phyloP scores from a whole-genome alignment of 345 rosid species.

The Arabis hirsuta region DNA sequence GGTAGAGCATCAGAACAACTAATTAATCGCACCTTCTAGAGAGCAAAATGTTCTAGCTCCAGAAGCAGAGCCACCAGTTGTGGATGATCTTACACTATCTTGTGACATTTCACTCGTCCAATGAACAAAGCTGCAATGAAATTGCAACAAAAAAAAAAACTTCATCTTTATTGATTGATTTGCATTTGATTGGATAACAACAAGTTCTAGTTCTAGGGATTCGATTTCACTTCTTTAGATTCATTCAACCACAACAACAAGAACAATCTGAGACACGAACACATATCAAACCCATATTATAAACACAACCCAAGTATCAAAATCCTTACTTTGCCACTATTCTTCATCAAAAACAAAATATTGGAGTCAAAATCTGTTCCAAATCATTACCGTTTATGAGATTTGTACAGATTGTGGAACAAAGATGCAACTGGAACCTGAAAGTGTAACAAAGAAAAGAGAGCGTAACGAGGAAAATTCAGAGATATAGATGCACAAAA shows the following conservation, averaged over 20 bases:
- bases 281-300: slow-evolving; percentile 3
- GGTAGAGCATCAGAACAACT: slow-evolving; percentile 11
- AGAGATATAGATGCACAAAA: neutral
- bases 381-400: slow-evolving; percentile 62
- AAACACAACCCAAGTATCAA: slow-evolving; percentile 13
- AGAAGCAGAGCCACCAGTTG: slow-evolving; percentile 55
- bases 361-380: neutral
- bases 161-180: neutral
- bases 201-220: neutral
- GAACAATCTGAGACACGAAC: neutral
- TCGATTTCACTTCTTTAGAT: slow-evolving; percentile 16
- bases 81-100: slow-evolving; percentile 49
- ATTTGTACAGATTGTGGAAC: slow-evolving; percentile 36
- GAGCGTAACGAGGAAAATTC: too few relatives aligned
- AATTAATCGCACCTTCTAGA: slow-evolving; percentile 56
- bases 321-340: slow-evolving; percentile 10
- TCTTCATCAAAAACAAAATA: neutral
- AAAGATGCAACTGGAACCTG: slow-evolving; percentile 54
- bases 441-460: slow-evolving; percentile 18
- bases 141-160: slow-evolving; percentile 1
- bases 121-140: slow-evolving; percentile 53
- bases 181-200: neutral
- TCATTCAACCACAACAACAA: slow-evolving; percentile 18
- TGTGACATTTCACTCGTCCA: slow-evolving; percentile 48
- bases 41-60: slow-evolving; percentile 77